A percentile compares a stretch with the other conserved stretches of the same genome.
These are phyloP conservation scores for Blastobotrys robertii DNA, from an alignment of 805 yeast genomes.

Conservation along the genomic window DNA sequence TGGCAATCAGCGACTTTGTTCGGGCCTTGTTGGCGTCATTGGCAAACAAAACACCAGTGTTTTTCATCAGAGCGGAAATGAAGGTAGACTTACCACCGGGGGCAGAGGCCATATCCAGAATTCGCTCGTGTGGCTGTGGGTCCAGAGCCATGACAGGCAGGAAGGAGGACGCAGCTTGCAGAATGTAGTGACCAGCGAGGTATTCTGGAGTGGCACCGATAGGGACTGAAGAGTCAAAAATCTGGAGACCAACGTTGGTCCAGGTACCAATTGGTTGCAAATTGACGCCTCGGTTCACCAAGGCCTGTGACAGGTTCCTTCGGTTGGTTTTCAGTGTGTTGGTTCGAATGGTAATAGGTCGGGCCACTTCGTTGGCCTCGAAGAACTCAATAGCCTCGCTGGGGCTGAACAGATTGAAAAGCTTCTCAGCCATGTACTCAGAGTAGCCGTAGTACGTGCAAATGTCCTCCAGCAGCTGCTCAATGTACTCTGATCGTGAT, in stretches of 20 bases:
- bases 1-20: conserved; percentile 92
- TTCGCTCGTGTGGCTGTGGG: conserved; percentile 95
- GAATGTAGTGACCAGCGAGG: conserved; percentile 91
- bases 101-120: conserved; percentile 98
- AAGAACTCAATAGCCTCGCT: conserved; percentile 96
- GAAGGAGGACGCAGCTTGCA: conserved; percentile 98
- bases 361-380: conserved; percentile 94
- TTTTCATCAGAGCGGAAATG: conserved; percentile 91
- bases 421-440: conserved; percentile 84
- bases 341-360: conserved; percentile 97
- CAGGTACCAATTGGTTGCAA: conserved; percentile 83
- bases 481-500: conserved; percentile 73
- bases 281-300: conserved; percentile 94
- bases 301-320: conserved; percentile 88
- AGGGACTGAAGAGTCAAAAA: conserved; percentile 98
- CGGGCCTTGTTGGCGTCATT: conserved; percentile 95
- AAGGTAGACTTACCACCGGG: conserved; percentile 99
- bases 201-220: conserved; percentile 99
- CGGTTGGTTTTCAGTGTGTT: conserved; percentile 91
- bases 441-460: conserved; percentile 92
- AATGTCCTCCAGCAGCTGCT: conserved; percentile 73
- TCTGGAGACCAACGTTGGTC: conserved; percentile 97
- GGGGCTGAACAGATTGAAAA: conserved; percentile 85
- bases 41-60: conserved; percentile 95
- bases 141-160: conserved; percentile 95